Base-by-base conservation (phyloP, 176 grass and related monocot species). In the Ensete glaucum region DNA sequence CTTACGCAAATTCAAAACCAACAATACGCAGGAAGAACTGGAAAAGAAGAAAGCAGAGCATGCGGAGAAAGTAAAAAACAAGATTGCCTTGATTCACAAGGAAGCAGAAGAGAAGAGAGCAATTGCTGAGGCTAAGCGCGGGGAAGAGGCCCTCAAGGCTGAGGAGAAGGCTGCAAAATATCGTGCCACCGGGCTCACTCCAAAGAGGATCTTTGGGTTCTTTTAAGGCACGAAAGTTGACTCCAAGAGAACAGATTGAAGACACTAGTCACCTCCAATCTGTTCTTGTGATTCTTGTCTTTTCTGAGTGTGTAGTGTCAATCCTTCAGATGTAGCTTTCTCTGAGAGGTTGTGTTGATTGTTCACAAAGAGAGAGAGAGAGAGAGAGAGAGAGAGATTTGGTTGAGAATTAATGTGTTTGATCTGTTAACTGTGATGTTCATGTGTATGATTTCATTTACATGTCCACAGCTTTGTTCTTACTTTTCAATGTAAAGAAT, bases 111-210 rank as follows among this genome's bases (percentile, higher is more conserved):
- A 24, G 20, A 77, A 77, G 59, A 77, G 57, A 29, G 75, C 75
- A 11, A 65, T 25, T 5, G 75, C 15, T 1, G 75, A 77, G 34
- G 75, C 54, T n/a, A 51, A 64, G 20, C 59, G 6, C 3, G 59
- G 59, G 0, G 34, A 64, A 49, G 75, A 53, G 7, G 2, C 64
- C 16, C 19, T 52, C 9, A 77, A 53, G 75, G 54, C 75, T 1
- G 75, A 77, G 75, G 59, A 65, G 34, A 52, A n/a, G 60, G 75
- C 75, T 2, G 59, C 29, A 15, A 64, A 64, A 24, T 77, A 77
- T 50, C 75, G 60, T 19, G 27, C 48, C 54, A 53, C 59, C 1
- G 75, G 75, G 11, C 21, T 65, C 21, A 4, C 34, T 26, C 75
- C 75, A 16, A 77, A 53, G 34, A 77, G 24, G 43, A 50, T 64